phyloP scores from a whole-genome alignment of 1,284 basidiomycete genomes.

The Cystobasidiaceae sp. region DNA sequence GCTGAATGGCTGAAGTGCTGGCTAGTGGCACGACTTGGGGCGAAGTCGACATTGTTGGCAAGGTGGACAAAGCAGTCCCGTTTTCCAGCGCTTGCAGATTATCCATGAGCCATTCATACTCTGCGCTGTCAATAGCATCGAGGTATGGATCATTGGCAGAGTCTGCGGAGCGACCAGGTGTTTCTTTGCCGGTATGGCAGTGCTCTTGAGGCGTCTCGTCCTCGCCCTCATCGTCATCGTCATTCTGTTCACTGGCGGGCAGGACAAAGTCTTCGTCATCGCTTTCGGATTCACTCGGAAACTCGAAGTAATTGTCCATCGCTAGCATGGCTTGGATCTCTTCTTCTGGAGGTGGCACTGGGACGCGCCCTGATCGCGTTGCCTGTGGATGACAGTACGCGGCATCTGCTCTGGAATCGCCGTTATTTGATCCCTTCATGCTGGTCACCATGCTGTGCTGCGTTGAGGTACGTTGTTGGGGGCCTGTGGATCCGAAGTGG shows the following conservation, averaged over 20 bases:
- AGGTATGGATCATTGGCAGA: background rate
- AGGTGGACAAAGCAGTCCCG: background rate
- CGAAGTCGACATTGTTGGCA: background rate
- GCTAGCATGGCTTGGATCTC: slow-evolving; percentile 26
- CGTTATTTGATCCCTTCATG: no score
- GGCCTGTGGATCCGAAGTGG: no score
- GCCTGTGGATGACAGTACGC: slow-evolving; percentile 11
- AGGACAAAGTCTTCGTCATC: slow-evolving; percentile 30
- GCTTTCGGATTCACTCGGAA: slow-evolving; percentile 21
- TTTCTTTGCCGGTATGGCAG: background rate
- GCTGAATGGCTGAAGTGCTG: no score
- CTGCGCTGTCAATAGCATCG: background rate
- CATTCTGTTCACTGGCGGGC: slow-evolving; percentile 5
- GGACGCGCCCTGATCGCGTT: slow-evolving; percentile 20
- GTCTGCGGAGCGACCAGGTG: background rate
- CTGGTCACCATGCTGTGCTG: no score
- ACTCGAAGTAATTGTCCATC: slow-evolving; percentile 32
- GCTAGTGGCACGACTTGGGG: background rate
- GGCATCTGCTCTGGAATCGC: background rate
- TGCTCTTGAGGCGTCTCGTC: slow-evolving; percentile 18
- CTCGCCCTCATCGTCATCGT: slow-evolving; percentile 11
- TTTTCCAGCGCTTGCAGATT: slow-evolving; percentile 2
- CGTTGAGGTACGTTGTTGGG: no score
- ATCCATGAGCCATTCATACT: slow-evolving; percentile 22
- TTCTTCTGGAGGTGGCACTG: slow-evolving; percentile 21